phyloP scores from a whole-genome alignment of 2,329 filamentous ascomycete genomes.

The Leptosphaerulina australis region DNA sequence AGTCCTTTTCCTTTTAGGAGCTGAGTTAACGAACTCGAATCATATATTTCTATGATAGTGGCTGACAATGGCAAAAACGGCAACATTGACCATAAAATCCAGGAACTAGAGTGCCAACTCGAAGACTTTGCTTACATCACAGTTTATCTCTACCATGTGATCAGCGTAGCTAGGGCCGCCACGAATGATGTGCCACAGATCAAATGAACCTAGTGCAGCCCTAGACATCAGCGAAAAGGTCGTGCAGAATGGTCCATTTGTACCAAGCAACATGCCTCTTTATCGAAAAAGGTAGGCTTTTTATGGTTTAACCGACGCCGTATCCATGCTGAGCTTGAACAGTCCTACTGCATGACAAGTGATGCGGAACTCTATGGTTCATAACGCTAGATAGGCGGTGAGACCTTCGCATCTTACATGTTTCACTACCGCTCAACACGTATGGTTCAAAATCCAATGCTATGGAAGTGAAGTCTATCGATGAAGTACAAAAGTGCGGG shows the following conservation, averaged over 20 bases:
- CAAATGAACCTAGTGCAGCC: constrained; percentile 27
- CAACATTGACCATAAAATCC: background rate
- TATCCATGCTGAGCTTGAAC: background rate
- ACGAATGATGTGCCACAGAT: constrained; percentile 18
- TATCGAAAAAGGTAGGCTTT: background rate
- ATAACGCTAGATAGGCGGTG: constrained; percentile 1
- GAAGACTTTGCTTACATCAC: constrained; percentile 23
- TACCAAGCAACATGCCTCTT: constrained; percentile 16
- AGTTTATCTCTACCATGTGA: constrained; percentile 19
- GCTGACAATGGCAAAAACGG: constrained; percentile 7
- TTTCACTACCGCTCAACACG: constrained; percentile 28
- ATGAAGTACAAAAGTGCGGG: no score
- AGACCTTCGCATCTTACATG: constrained; percentile 25
- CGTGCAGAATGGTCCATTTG: constrained; percentile 21
- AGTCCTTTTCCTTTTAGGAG: no score
- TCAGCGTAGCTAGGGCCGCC: background rate
- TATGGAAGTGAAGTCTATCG: no score
- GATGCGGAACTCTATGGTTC: constrained; percentile 3
- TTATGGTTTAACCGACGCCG: background rate
- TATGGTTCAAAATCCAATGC: no score
- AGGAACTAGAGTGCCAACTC: constrained; percentile 2
- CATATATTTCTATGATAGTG: no score
- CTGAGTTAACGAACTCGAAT: no score
- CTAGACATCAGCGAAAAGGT: constrained; percentile 24
- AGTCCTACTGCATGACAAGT: constrained; percentile 5